These are phyloP conservation scores for Penicillium sp. DNA, from an alignment of 2,329 filamentous ascomycete genomes.

Conservation along the genomic window DNA sequence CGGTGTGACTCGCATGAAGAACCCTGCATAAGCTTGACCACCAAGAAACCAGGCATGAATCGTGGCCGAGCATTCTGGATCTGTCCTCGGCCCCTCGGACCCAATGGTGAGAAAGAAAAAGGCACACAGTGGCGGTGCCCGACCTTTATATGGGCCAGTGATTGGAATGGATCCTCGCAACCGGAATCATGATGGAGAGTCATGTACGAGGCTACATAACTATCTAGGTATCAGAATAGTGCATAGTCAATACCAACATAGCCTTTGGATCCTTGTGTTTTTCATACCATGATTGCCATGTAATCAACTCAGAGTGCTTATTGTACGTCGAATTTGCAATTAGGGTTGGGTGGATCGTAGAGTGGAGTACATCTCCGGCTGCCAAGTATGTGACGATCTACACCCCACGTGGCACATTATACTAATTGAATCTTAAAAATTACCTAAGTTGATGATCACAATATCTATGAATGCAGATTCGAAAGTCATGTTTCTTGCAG, in stretches of 20 bases:
- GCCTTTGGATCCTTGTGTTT: background rate
- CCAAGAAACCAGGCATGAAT: conserved; percentile 88
- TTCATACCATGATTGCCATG: no score
- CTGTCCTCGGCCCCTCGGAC: conserved; percentile 75
- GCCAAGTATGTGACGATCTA: background rate
- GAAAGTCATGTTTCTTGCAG: background rate
- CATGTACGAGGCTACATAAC: background rate
- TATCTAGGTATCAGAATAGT: background rate
- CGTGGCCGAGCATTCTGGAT: conserved; percentile 68
- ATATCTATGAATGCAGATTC: background rate
- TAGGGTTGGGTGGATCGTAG: background rate
- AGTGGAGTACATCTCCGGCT: background rate
- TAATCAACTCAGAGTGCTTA: no score
- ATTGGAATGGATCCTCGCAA: conserved; percentile 52
- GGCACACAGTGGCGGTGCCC: conserved; percentile 84
- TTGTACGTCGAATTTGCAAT: no score
- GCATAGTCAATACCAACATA: background rate
- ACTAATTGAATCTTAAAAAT: background rate
- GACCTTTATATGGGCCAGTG: conserved; percentile 74
- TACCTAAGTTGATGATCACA: background rate
- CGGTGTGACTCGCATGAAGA: conserved; percentile 82
- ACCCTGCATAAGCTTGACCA: conserved; percentile 77
- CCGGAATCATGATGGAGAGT: conserved; percentile 7
- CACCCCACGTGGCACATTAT: background rate
- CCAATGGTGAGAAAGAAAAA: conserved; percentile 79